Evolutionary conservation across 345 rosid genomes (phyloP), one percentile per base, ranked within the genome.

Genomic region (Hevea brasiliensis): DNA sequence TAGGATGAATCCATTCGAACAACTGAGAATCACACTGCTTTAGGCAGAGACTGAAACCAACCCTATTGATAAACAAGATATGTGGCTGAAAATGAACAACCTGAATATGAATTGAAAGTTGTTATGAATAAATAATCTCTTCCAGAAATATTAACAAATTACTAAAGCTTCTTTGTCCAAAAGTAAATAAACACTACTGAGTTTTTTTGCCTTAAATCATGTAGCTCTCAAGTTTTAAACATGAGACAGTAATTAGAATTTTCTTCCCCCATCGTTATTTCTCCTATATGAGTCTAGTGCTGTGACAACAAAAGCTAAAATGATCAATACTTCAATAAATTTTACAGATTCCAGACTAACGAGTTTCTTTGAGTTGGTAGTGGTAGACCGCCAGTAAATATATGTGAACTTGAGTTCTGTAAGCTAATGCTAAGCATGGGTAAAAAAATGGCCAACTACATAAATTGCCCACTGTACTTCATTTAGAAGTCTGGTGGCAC

Each of bases 81-180:
- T 92, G 86, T 15, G 99, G 97, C 84, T 89, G 98, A 77, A 92
- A 85, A 79, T 91, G 94, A 84, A 95, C 80, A 83, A 89, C 98
- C 99, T 95, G 94, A 72, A 80, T 61, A 57, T 64, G 74, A 72
- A 68, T 65, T 59, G 21, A 37, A 14, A 78, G 50, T 26, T 55
- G 77, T 80, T 66, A 76, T 18, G 23, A 45, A 71, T 26, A 71
- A 68, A 58, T 12, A 35, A 73, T 37, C 68, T 29, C 24, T 74
- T 62, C 77, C n/a, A 1, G 51, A 40, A 57, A 76, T 48, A 72
- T 54, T 24, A 71, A 54, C 64, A 72, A 26, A 70, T 35, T 26
- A 50, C 24, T 10, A 8, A 29, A 45, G 68, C 35, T 58, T 60
- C 27, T 51, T 44, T 6, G 12, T 66, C 26, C 65, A 9, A 42